phyloP scores from a whole-genome alignment of 1,139 yeast species.

The Lodderomyces pseudojiufengensis region DNA sequence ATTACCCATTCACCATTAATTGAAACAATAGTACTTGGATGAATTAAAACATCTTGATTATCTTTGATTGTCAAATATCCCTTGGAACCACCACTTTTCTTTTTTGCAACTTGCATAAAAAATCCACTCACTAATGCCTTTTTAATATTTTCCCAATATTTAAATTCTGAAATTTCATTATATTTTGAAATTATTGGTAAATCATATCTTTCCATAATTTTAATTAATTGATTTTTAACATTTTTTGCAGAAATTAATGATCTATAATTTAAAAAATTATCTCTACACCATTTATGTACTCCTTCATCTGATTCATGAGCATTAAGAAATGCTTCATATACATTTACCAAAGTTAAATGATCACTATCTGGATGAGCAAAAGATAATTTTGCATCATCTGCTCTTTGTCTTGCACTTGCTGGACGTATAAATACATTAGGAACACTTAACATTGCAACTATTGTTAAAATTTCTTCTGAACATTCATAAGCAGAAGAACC shows the following conservation, averaged over 20 bases:
- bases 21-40: constrained; percentile 87
- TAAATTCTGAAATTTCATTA: constrained; percentile 62
- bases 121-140: constrained; percentile 91
- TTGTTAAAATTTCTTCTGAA: constrained; percentile 82
- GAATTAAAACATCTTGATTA: constrained; percentile 90
- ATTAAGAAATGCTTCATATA: constrained; percentile 71
- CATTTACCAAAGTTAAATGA: constrained; percentile 86
- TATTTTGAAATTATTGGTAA: constrained; percentile 70
- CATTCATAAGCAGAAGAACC: constrained; percentile 83
- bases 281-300: constrained; percentile 83
- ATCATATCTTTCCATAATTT: constrained; percentile 81
- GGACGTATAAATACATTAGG: constrained; percentile 96
- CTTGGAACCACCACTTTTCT: constrained; percentile 63
- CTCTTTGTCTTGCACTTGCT: constrained; percentile 78
- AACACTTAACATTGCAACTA: constrained; percentile 87
- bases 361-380: constrained; percentile 97
- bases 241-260: constrained; percentile 80
- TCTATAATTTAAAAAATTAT: constrained; percentile 79
- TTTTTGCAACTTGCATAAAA: constrained; percentile 97
- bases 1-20: constrained; percentile 90
- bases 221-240: constrained; percentile 76
- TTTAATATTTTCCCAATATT: constrained; percentile 73
- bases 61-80: constrained; percentile 89
- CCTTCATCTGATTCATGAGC: constrained; percentile 67
- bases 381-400: constrained; percentile 84